Base-by-base conservation (phyloP, 495 filamentous ascomycete genomes). In the Astrothelium subdiscretum region DNA sequence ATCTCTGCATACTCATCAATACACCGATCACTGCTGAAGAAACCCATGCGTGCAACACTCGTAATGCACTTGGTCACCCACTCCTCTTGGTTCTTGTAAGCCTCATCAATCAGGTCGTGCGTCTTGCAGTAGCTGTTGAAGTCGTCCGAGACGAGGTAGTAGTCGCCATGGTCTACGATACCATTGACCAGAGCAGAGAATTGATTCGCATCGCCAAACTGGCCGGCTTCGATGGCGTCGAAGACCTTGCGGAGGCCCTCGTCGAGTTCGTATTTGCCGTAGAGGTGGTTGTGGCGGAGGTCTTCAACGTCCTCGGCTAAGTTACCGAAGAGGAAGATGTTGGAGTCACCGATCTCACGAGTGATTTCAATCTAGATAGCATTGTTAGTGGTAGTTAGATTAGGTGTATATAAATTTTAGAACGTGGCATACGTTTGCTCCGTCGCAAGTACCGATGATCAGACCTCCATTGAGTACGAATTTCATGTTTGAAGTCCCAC, bases 271-370 rank as follows among this genome's bases (percentile, higher is more conserved):
- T 92, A 89, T 58, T 79, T 70, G 59, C 87, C 88, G 74, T 94
- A 97, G 64, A 81, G 85, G 76, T 98, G 95, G 11, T 83, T 80
- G 75, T 97, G 90, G 31, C 94, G 95, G 48, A 98, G 87, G 31
- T 97, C 91, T 68, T 97, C 94, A 61, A 97, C 95, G 69, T 97
- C 89, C 77, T 98, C 95, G 64, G 94, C 89, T 6, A 98, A 83
- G 71, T 91, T 94, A 51, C 94, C 94, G 70, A 98, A 97, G 71
- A 97, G 87, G 84, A 97, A 98, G 74, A 97, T 97, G 77, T 97
- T 97, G 67, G 87, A 82, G 65, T 97, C 88, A 67, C 91, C 89
- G 67, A 97, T 89, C 75, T 98, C 95, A 61, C 95, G 91, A 4
- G 94, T 97, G 71, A 98, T 97, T 79, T 97, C 91, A 71, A 96